Conservation (phyloP, 2,329 filamentous ascomycete species). For the Byssochlamys sp. region DNA sequence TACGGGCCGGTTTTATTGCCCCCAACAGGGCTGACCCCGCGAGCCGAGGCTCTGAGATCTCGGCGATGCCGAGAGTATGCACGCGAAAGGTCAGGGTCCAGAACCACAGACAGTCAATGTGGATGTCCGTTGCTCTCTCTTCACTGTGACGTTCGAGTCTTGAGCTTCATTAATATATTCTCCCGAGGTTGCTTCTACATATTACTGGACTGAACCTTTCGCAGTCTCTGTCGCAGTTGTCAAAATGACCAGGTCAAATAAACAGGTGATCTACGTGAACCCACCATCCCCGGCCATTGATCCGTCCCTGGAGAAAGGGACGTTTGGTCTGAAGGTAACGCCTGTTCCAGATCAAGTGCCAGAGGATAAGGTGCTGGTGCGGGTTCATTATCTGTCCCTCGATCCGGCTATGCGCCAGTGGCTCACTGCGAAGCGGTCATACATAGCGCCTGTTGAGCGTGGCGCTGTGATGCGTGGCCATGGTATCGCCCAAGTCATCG, state of each 20-base stretch:
- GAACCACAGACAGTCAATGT: no score
- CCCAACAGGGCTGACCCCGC: constrained; percentile 2
- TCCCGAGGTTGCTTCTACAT: not conserved
- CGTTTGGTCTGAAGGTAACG: constrained; percentile 24
- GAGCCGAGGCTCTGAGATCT: not conserved
- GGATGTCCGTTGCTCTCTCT: not conserved
- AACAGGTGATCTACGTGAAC: constrained; percentile 28
- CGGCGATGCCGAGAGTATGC: not conserved
- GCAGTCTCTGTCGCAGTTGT: not conserved
- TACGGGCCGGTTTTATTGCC: not conserved
- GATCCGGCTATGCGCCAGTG: constrained; percentile 70
- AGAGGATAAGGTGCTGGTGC: constrained; percentile 51
- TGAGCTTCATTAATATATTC: not conserved
- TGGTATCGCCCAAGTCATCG: constrained; percentile 50
- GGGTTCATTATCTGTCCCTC: constrained; percentile 55
- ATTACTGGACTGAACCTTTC: not conserved
- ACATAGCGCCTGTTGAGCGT: constrained; percentile 59
- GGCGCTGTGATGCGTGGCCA: constrained; percentile 60
- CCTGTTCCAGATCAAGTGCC: constrained; percentile 20
- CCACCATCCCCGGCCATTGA: constrained; percentile 25
- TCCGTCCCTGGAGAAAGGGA: constrained; percentile 25
- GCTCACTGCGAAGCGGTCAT: constrained; percentile 53
- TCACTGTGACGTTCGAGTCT: not conserved
- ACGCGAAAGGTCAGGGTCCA: not conserved
- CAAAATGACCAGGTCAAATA: constrained; percentile 20